Evolutionary conservation across 306 rosid genomes (phyloP).

Genomic region (Fagus crenata): DNA sequence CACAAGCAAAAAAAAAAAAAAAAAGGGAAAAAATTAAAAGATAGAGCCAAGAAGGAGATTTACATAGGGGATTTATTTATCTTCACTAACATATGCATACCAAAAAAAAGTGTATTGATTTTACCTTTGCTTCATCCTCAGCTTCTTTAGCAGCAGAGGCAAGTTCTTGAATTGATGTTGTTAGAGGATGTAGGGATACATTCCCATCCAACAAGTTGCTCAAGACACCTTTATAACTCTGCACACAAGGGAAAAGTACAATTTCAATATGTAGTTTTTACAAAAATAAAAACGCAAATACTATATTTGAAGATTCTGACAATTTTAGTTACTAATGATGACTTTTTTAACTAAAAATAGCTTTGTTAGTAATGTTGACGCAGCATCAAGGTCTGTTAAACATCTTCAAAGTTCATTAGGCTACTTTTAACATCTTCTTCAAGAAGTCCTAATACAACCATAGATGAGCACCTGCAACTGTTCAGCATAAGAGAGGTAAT

Average conservation of each 20-base stretch:
- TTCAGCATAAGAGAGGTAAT: constrained; percentile 63
- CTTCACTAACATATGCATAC: background rate
- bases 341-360: background rate
- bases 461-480: constrained; percentile 62
- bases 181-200: constrained; percentile 54
- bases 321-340: background rate
- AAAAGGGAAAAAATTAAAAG: background rate
- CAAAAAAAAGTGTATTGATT: background rate
- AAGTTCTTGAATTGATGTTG: constrained; percentile 65
- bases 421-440: background rate
- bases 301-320: background rate
- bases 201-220: constrained; percentile 47
- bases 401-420: background rate
- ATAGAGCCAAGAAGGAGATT: background rate
- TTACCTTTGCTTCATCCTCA: constrained; percentile 67
- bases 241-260: constrained; percentile 27
- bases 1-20: constrained; percentile 14
- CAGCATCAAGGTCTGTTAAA: background rate
- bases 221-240: constrained; percentile 56
- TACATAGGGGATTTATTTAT: background rate
- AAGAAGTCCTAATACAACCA: background rate
- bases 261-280: background rate
- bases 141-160: constrained; percentile 61
- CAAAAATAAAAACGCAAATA: background rate
- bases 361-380: background rate